phyloP scores from a whole-genome alignment of 1,284 basidiomycete genomes.

The Entoloma clypeatum region DNA sequence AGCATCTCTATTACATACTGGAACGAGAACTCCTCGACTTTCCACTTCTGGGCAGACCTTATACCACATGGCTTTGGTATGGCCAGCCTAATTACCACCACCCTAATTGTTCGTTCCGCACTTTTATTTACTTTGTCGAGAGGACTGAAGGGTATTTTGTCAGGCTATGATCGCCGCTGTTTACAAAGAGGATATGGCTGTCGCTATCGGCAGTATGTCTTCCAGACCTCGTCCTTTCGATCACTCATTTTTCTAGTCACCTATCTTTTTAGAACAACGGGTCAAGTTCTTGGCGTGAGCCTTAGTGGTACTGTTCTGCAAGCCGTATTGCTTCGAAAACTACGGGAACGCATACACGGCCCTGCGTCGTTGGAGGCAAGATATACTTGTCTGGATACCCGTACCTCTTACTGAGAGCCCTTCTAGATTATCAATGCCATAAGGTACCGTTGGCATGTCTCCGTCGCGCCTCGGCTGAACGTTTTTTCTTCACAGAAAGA shows the following conservation, averaged over 20 bases:
- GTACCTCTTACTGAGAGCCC: no score
- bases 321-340: constrained; percentile 62
- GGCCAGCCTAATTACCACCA: constrained; percentile 79
- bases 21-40: constrained; percentile 57
- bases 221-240: constrained; percentile 8
- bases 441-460: constrained; percentile 42
- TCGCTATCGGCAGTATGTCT: constrained; percentile 81
- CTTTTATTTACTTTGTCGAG: constrained; percentile 8
- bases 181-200: constrained; percentile 75
- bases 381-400: no score
- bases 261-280: constrained; percentile 86
- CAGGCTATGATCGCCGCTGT: constrained; percentile 85
- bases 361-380: constrained; percentile 67
- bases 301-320: constrained; percentile 80
- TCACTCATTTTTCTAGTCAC: constrained; percentile 53
- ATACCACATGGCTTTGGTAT: constrained; percentile 80
- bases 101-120: constrained; percentile 56
- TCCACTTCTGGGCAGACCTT: constrained; percentile 74
- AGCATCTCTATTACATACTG: constrained; percentile 57
- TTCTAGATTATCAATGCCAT: constrained; percentile 66
- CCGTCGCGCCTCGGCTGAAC: constrained; percentile 9
- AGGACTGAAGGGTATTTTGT: constrained; percentile 11
- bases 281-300: constrained; percentile 87
- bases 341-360: constrained; percentile 72
- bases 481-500: constrained; percentile 52